A percentile compares a stretch with the other conserved stretches of the same genome.
phyloP scores from a whole-genome alignment of 768 basidiomycete genomes.

The Glaciozyma martinii region DNA sequence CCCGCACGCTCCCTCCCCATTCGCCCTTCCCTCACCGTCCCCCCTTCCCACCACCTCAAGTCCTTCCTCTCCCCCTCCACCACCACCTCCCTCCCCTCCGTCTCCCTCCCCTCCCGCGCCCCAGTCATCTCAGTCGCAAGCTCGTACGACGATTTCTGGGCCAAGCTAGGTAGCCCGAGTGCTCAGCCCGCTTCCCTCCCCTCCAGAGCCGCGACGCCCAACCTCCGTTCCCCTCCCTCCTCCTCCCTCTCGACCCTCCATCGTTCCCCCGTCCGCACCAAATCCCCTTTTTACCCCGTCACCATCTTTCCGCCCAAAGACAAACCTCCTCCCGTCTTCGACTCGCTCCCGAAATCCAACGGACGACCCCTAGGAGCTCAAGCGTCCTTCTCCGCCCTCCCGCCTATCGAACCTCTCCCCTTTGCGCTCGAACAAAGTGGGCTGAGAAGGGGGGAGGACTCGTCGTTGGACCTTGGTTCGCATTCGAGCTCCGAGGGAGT shows the following conservation, averaged over 20 bases:
- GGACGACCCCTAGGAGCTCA: not conserved
- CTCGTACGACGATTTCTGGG: not conserved
- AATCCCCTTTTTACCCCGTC: not conserved
- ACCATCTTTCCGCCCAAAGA: not conserved
- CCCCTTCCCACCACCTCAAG: not conserved
- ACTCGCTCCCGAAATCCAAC: not conserved
- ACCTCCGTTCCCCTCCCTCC: not conserved
- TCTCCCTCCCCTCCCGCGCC: not conserved
- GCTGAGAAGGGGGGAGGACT: not conserved
- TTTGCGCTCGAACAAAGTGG: not conserved
- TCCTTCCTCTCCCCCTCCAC: not conserved
- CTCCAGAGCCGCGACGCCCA: not conserved
- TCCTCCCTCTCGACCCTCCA: not conserved
- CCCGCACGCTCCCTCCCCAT: not conserved
- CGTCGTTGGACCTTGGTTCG: not conserved
- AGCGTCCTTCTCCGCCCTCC: constrained; percentile 9
- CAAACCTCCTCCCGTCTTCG: not conserved
- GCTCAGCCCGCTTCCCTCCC: no score
- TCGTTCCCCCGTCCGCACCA: not conserved
- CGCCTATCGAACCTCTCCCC: constrained; percentile 1
- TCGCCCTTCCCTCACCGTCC: not conserved
- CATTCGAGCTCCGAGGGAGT: not conserved
- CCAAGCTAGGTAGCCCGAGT: not conserved
- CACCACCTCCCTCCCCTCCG: not conserved
- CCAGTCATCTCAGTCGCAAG: not conserved